Conservation (phyloP, 2,329 filamentous ascomycete genomes). For the Paradendryphiella salina region DNA sequence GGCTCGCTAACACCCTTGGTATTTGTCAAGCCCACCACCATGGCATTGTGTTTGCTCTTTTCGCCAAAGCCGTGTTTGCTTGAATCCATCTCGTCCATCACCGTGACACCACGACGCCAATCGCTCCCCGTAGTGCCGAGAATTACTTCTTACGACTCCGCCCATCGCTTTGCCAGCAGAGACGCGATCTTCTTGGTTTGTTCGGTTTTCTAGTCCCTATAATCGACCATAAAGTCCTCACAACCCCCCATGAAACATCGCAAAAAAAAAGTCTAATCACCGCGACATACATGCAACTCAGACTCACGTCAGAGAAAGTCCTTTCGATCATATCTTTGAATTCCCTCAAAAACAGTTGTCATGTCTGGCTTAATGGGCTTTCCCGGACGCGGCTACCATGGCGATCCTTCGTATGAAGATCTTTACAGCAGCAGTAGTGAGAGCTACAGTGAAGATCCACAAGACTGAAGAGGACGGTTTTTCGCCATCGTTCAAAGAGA, state of each 20-base stretch:
- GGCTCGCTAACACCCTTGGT: too few relatives aligned
- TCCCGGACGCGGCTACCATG: not conserved
- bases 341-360: not conserved
- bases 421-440: not conserved
- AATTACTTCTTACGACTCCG: not conserved
- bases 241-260: too few relatives aligned
- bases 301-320: too few relatives aligned
- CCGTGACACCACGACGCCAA: slow-evolving; percentile 4
- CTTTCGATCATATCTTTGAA: too few relatives aligned
- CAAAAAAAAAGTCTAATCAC: too few relatives aligned
- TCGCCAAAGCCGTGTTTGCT: slow-evolving; percentile 5
- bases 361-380: slow-evolving; percentile 1
- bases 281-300: too few relatives aligned
- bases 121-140: not conserved
- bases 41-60: slow-evolving; percentile 1
- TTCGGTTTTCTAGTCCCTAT: too few relatives aligned
- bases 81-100: not conserved
- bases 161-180: not conserved
- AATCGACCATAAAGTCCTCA: too few relatives aligned
- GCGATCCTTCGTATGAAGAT: not conserved
- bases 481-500: slow-evolving; percentile 2
- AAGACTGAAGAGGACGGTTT: not conserved
- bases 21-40: not conserved
- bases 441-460: not conserved
- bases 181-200: not conserved